phyloP scores from a whole-genome alignment of 2,329 filamentous ascomycete genomes.

The Parascedosporium putredinis region DNA sequence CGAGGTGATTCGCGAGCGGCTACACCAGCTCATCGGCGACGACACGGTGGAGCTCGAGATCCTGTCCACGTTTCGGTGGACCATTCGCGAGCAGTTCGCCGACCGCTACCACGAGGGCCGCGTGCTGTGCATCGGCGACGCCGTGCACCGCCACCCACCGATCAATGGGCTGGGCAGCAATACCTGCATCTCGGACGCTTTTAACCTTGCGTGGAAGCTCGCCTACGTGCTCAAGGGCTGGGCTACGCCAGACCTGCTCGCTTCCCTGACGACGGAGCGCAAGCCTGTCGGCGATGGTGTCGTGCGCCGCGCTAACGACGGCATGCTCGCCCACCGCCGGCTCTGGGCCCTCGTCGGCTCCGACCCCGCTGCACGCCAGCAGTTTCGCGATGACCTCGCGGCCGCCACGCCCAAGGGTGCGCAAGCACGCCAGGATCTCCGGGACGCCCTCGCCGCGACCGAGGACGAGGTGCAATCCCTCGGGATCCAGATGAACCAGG shows the following conservation, averaged over 20 bases:
- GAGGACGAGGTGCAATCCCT: constrained; percentile 37
- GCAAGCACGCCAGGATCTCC: constrained; percentile 23
- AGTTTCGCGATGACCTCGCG: constrained; percentile 18
- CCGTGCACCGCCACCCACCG: constrained; percentile 41
- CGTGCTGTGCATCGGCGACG: constrained; percentile 38
- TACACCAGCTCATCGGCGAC: constrained; percentile 39
- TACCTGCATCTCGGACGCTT: constrained; percentile 39
- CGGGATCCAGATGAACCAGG: constrained; percentile 45
- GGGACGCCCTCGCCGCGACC: constrained; percentile 25
- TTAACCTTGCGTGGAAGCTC: constrained; percentile 37
- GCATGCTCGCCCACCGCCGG: constrained; percentile 21
- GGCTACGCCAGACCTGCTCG: constrained; percentile 22
- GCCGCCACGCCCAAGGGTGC: constrained; percentile 23
- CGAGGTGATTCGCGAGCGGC: constrained; percentile 15
- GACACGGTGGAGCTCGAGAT: constrained; percentile 35
- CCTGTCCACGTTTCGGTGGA: constrained; percentile 38
- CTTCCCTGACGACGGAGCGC: constrained; percentile 27
- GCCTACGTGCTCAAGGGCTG: constrained; percentile 27
- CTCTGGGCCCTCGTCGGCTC: constrained; percentile 24
- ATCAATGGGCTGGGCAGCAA: constrained; percentile 39
- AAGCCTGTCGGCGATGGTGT: constrained; percentile 30
- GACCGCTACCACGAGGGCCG: constrained; percentile 31
- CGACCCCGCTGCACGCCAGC: constrained; percentile 20
- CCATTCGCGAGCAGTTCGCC: constrained; percentile 44
- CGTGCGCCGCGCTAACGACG: constrained; percentile 20